phyloP scores from a whole-genome alignment of 1,284 basidiomycete species.

The Schizophyllum commune region DNA sequence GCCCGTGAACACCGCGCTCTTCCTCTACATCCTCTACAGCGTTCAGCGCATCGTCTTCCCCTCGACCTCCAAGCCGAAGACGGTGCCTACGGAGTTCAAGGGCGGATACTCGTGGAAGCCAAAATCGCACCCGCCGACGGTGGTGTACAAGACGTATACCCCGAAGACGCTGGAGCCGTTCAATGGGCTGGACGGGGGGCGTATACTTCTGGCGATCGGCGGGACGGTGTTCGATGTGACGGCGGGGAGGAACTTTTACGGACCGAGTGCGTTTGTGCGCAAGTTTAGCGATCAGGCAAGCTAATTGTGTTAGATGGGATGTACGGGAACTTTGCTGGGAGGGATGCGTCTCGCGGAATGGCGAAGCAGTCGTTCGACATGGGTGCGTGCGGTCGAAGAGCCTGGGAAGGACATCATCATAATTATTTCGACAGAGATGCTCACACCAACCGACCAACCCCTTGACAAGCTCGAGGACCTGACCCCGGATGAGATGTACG shows the following conservation, averaged over 20 bases:
- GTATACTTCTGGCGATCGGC: constrained; percentile 83
- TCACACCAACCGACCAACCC: constrained; percentile 81
- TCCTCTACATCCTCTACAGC: constrained; percentile 74
- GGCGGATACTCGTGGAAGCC: constrained; percentile 84
- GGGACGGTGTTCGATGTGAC: constrained; percentile 90
- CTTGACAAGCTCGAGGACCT: constrained; percentile 80
- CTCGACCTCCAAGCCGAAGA: constrained; percentile 36
- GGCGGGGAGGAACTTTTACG: constrained; percentile 84
- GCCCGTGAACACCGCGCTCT: constrained; percentile 67
- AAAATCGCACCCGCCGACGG: constrained; percentile 65
- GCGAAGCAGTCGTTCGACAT: constrained; percentile 93
- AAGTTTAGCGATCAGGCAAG: not conserved
- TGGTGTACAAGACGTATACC: constrained; percentile 71
- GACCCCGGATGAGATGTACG: constrained; percentile 76
- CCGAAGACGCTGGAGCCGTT: constrained; percentile 65
- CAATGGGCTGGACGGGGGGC: constrained; percentile 57
- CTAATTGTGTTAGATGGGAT: constrained; percentile 60
- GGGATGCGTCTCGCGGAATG: constrained; percentile 93
- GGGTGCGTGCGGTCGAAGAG: constrained; percentile 42
- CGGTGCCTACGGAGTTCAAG: constrained; percentile 63
- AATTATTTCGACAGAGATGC: constrained; percentile 60
- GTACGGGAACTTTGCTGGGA: constrained; percentile 94
- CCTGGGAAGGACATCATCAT: not conserved
- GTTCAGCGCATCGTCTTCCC: constrained; percentile 71
- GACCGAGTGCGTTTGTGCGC: constrained; percentile 61